A percentile compares a stretch with the other conserved stretches of the same genome.
Conservation (phyloP, 192 early-diverging fungal species). For the Dissophora ornata region DNA sequence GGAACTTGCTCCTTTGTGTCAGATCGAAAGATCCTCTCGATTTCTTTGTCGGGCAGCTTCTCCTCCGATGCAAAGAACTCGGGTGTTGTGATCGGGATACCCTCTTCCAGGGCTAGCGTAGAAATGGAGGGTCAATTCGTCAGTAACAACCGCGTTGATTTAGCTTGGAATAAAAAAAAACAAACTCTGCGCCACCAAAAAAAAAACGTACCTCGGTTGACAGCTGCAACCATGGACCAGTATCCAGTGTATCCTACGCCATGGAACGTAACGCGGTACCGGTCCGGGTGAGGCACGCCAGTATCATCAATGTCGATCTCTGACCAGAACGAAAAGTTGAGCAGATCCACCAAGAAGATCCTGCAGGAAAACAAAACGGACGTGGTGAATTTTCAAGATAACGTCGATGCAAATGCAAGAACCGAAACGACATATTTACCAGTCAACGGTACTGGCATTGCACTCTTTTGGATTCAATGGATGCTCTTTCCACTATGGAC, state of each 20-base stretch:
- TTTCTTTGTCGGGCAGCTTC: slow-evolving; percentile 45
- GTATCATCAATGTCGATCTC: slow-evolving; percentile 63
- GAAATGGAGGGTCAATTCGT: background rate
- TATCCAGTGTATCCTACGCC: slow-evolving; percentile 77
- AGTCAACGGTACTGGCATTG: slow-evolving; percentile 68
- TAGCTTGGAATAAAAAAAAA: background rate
- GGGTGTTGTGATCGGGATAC: slow-evolving; percentile 70
- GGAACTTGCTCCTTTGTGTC: slow-evolving; percentile 72
- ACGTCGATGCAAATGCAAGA: too few species aligned
- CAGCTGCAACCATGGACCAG: slow-evolving; percentile 83
- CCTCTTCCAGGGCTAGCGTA: slow-evolving; percentile 61
- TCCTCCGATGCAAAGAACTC: slow-evolving; percentile 59
- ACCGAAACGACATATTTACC: slow-evolving; percentile 30
- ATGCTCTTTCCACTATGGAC: slow-evolving; percentile 46
- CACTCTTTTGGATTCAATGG: slow-evolving; percentile 71
- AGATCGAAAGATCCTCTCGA: slow-evolving; percentile 71
- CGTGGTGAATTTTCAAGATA: too few species aligned
- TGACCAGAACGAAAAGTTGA: slow-evolving; percentile 92
- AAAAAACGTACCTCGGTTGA: slow-evolving; percentile 82
- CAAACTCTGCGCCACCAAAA: too few species aligned
- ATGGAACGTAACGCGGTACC: slow-evolving; percentile 70
- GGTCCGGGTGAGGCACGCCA: slow-evolving; percentile 51
- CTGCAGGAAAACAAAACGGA: slow-evolving; percentile 22
- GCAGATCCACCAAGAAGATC: slow-evolving; percentile 86
- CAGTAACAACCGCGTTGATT: background rate